These are phyloP conservation scores for Aspergillus haitiensis DNA, from an alignment of 495 filamentous ascomycete genomes.

Conservation along the genomic window DNA sequence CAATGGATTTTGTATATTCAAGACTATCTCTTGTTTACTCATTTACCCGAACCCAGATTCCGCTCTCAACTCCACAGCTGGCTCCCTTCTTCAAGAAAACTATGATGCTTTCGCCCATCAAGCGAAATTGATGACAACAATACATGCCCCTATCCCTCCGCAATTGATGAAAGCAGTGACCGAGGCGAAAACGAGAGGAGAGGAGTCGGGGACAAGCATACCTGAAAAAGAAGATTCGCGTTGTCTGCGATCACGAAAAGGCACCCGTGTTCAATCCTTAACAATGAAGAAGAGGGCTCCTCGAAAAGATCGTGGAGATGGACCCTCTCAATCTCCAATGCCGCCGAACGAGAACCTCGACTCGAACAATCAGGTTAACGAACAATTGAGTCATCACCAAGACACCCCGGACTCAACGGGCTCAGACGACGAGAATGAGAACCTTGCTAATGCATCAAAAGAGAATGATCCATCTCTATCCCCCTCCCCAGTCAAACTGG, in stretches of 20 bases:
- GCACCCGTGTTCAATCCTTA: slow-evolving; percentile 26
- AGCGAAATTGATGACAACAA: slow-evolving; percentile 65
- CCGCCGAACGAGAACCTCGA: not conserved
- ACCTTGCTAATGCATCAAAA: slow-evolving; percentile 39
- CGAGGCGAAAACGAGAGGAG: slow-evolving; percentile 62
- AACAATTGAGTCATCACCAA: slow-evolving; percentile 7
- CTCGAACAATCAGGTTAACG: not conserved
- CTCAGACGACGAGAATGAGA: slow-evolving; percentile 35
- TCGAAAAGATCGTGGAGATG: slow-evolving; percentile 4
- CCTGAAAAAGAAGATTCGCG: slow-evolving; percentile 23
- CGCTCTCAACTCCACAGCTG: slow-evolving; percentile 65
- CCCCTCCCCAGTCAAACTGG: slow-evolving; percentile 35
- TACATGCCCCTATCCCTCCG: slow-evolving; percentile 59
- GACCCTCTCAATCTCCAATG: not conserved
- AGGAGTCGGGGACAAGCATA: slow-evolving; percentile 43
- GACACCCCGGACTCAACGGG: not conserved
- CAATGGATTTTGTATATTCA: not conserved
- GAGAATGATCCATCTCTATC: slow-evolving; percentile 53
- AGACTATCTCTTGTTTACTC: slow-evolving; percentile 71
- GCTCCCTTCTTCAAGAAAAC: slow-evolving; percentile 61
- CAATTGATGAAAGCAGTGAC: slow-evolving; percentile 43
- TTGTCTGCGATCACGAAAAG: slow-evolving; percentile 28
- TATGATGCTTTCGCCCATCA: slow-evolving; percentile 60
- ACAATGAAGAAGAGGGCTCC: slow-evolving; percentile 30
- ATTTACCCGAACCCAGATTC: slow-evolving; percentile 72